These are phyloP conservation scores for Simplicillium aogashimaense DNA, from an alignment of 2,329 filamentous ascomycete genomes.

Conservation along the genomic window DNA sequence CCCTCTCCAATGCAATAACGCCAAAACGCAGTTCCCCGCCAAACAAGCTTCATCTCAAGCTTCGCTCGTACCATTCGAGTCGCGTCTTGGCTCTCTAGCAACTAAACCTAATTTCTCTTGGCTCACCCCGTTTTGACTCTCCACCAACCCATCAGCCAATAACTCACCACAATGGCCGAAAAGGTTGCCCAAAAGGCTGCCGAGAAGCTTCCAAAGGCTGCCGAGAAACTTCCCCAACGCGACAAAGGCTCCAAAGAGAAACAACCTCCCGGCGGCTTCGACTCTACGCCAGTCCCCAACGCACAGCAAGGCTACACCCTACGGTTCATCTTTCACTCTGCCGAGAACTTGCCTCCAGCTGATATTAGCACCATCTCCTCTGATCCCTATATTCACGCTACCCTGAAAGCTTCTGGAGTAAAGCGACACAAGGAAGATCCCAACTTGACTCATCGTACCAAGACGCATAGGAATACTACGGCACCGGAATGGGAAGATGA, in stretches of 20 bases:
- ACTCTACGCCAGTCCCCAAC: constrained; percentile 65
- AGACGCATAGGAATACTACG: constrained; percentile 60
- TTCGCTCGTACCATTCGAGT: no score
- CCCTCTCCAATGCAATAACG: no score
- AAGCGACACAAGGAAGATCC: constrained; percentile 82
- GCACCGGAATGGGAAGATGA: constrained; percentile 75
- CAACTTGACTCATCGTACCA: constrained; percentile 61
- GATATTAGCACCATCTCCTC: constrained; percentile 70
- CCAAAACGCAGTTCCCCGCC: no score
- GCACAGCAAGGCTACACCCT: constrained; percentile 73
- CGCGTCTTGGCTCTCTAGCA: no score
- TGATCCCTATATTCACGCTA: constrained; percentile 73
- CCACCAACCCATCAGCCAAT: no score
- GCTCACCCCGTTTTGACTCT: no score
- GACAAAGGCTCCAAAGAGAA: constrained; percentile 6
- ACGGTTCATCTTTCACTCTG: constrained; percentile 74
- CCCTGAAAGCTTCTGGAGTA: constrained; percentile 60
- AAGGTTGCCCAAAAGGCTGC: no score
- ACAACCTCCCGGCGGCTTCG: constrained; percentile 65
- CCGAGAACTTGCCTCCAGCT: constrained; percentile 70
- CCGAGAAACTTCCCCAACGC: no score
- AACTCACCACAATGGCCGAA: no score
- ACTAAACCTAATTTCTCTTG: no score
- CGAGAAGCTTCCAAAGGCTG: no score
- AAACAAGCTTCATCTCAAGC: no score